Conservation (phyloP, 345 rosid genomes). For the Chamaenerion angustifolium region DNA sequence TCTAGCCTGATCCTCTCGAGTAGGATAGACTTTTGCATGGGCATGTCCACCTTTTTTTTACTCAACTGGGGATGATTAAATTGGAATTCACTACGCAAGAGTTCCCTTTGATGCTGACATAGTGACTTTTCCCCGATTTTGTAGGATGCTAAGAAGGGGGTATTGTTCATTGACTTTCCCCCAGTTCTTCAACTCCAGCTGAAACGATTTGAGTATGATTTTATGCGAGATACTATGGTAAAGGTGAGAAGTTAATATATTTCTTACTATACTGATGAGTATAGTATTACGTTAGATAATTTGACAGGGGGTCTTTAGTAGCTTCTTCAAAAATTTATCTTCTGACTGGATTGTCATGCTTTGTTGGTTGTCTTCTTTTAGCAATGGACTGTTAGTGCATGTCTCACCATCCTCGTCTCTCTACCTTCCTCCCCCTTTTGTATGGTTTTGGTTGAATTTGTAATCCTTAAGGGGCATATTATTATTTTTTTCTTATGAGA, state of each 20-base stretch:
- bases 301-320: too few species aligned
- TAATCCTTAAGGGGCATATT: too few species aligned
- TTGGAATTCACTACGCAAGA: background rate
- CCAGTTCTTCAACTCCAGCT: slow-evolving; percentile 97
- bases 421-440: too few species aligned
- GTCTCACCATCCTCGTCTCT: too few species aligned
- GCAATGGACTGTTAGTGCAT: too few species aligned
- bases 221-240: slow-evolving; percentile 85
- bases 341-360: too few species aligned
- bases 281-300: background rate
- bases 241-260: slow-evolving; percentile 42
- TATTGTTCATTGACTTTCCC: slow-evolving; percentile 80
- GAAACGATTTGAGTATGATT: slow-evolving; percentile 91
- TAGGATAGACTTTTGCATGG: too few species aligned
- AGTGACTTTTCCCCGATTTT: slow-evolving; percentile 1
- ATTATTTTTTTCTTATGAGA: too few species aligned
- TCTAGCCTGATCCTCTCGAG: too few species aligned
- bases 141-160: slow-evolving; percentile 94
- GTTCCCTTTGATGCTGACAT: background rate
- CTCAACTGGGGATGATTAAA: background rate
- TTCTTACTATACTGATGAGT: background rate
- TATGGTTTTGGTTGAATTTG: too few species aligned
- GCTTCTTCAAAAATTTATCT: background rate
- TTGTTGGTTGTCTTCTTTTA: too few species aligned
- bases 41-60: too few species aligned